Percentiles rank a stretch among this genome's conserved stretches.
phyloP scores from a whole-genome alignment of 2,329 filamentous ascomycete species.

The Colletotrichum godetiae region DNA sequence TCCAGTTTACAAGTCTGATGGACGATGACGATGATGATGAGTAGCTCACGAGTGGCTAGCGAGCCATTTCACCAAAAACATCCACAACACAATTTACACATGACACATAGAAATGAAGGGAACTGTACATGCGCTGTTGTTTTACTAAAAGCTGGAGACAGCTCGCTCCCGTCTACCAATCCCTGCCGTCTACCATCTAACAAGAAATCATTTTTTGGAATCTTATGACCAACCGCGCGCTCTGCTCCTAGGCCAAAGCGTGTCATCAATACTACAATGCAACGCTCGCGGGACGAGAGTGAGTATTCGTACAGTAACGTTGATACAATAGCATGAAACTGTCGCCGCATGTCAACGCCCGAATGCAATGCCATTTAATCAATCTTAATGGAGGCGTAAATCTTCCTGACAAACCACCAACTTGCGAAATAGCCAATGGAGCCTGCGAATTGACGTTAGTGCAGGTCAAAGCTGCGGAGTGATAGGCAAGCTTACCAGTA shows the following conservation, averaged over 20 bases:
- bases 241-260: neutral
- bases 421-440: conserved; percentile 96
- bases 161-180: conserved; percentile 12
- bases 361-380: conserved; percentile 65
- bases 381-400: conserved; percentile 98
- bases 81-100: neutral
- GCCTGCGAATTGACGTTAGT: conserved; percentile 61
- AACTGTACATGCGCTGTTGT: neutral
- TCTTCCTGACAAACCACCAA: conserved; percentile 93
- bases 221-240: neutral
- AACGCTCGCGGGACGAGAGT: neutral
- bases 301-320: conserved; percentile 20
- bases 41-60: conserved; percentile 38
- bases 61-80: neutral
- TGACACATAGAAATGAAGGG: neutral
- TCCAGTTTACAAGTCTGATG: conserved; percentile 65
- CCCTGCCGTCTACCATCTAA: conserved; percentile 24
- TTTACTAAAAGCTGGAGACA: neutral
- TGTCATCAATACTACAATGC: conserved; percentile 2
- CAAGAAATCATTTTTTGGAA: neutral
- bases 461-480: neutral
- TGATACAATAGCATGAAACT: conserved; percentile 22
- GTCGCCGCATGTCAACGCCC: conserved; percentile 11
- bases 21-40: conserved; percentile 63
- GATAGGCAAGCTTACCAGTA: conserved; percentile 78